Base-by-base conservation (phyloP, 2,329 filamentous ascomycete genomes). In the Myriangium duriaei region DNA sequence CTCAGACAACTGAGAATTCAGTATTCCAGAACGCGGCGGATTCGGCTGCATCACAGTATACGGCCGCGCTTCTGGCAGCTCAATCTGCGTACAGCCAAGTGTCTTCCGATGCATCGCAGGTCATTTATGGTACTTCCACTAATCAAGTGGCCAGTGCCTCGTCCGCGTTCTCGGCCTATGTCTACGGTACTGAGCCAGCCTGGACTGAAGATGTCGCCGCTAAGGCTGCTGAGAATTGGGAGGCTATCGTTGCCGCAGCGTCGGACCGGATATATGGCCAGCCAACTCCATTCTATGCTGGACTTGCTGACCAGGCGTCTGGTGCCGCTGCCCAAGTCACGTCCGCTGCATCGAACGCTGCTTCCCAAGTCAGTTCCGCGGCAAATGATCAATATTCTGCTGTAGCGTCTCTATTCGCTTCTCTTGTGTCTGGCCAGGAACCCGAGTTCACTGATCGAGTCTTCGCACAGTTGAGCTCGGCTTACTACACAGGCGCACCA, bases 371-470 rank as follows among this genome's bases (percentile, higher is more conserved):
- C 4, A 76, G 76, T 1, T 69, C 69, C 12, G 68, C 68, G 29
- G 73, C 73, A 1, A 64, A 65, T 5, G 67, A 71, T 33, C 79
- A 84, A 49, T 87, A 83, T 47, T 70, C 72, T 4, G 74, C 74
- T 16, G 70, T 92, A 4, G 76, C 78, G 53, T 73, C 71, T 10
- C 69, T 91, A 2, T 69, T 93, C 11, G 81, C 79, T 1, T 84
- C 92, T 56, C 65, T 92, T 1, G 66, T 93, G 11, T 61, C 70
- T 29, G 85, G 81, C 37, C 84, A 79, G 55, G 84, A 92, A 53
- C 78, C 82, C 0, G 75, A 77, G 11, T 92, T 85, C 50, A 86
- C 79, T 0, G 81, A 92, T 51, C 86, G 81, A 42, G 79, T 88
- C 3, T 75, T 85, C 59, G 74, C 66, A 37, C 73, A 80, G 36